phyloP scores from a whole-genome alignment of 2,329 filamentous ascomycete genomes.

The Paecilomyces variotii region DNA sequence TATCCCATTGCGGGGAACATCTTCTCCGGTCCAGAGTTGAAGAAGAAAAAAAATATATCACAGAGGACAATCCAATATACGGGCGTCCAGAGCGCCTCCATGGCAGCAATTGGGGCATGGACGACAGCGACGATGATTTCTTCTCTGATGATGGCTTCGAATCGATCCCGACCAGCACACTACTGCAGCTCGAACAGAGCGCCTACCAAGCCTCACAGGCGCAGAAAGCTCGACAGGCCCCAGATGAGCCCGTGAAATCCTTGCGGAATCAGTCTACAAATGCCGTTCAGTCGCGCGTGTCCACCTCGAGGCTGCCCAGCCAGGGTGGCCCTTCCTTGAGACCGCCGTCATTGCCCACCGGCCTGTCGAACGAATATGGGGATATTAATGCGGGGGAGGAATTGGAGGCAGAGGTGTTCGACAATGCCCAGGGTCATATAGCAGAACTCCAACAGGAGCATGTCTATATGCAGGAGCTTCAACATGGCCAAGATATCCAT shows the following conservation, averaged over 20 bases:
- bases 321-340: neutral
- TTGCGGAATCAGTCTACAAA: neutral
- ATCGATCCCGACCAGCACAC: conserved; percentile 33
- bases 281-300: conserved; percentile 2
- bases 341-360: conserved; percentile 1
- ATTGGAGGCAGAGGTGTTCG: conserved; percentile 35
- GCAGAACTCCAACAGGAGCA: neutral
- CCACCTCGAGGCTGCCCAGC: conserved; percentile 1
- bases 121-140: conserved; percentile 40
- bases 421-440: conserved; percentile 19
- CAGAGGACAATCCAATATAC: neutral
- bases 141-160: conserved; percentile 42
- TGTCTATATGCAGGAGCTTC: neutral
- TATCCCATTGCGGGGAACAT: neutral
- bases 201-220: conserved; percentile 38
- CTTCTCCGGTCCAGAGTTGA: neutral
- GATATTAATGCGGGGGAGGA: conserved; percentile 34
- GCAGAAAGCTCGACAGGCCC: conserved; percentile 15
- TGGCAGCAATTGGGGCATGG: conserved; percentile 35
- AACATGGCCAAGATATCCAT: neutral
- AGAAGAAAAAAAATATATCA: neutral
- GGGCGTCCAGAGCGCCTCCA: conserved; percentile 10
- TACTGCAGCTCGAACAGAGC: conserved; percentile 38
- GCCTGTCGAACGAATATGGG: conserved; percentile 33
- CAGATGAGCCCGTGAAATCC: conserved; percentile 1